phyloP scores from a whole-genome alignment of 495 filamentous ascomycete species.

The Neurospora sp. region DNA sequence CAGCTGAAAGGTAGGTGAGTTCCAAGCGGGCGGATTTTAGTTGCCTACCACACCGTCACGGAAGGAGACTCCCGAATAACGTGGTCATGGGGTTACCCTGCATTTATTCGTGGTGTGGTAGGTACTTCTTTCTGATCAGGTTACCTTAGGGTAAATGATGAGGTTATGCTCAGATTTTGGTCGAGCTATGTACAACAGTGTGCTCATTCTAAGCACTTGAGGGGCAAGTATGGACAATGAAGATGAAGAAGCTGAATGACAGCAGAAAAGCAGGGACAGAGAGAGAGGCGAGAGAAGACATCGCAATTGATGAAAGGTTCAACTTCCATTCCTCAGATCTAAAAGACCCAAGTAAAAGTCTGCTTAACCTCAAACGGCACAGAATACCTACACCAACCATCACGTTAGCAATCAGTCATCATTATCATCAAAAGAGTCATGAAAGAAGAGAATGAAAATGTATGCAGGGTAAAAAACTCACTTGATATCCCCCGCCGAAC shows the following conservation, averaged over 20 bases:
- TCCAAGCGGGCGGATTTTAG: neutral
- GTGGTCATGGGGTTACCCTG: neutral
- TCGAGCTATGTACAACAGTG: neutral
- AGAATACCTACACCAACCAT: constrained; percentile 26
- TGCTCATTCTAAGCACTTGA: neutral
- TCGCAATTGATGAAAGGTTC: too few species aligned
- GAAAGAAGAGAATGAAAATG: too few species aligned
- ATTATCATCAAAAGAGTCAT: neutral
- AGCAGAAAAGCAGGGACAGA: too few species aligned
- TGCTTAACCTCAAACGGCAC: constrained; percentile 45
- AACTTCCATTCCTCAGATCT: neutral
- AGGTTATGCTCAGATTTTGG: neutral
- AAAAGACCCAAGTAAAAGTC: constrained; percentile 49
- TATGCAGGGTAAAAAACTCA: constrained; percentile 9
- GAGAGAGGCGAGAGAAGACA: too few species aligned
- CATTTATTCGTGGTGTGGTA: neutral
- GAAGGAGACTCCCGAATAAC: neutral
- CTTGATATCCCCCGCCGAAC: constrained; percentile 36
- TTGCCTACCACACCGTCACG: neutral
- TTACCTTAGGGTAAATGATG: neutral
- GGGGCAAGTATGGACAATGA: neutral
- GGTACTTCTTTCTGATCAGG: neutral
- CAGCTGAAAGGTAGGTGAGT: neutral
- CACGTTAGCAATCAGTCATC: constrained; percentile 4
- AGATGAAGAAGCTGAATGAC: neutral